Base-by-base conservation (phyloP, 2,329 filamentous ascomycete genomes). In the Knoxdaviesia capensis region DNA sequence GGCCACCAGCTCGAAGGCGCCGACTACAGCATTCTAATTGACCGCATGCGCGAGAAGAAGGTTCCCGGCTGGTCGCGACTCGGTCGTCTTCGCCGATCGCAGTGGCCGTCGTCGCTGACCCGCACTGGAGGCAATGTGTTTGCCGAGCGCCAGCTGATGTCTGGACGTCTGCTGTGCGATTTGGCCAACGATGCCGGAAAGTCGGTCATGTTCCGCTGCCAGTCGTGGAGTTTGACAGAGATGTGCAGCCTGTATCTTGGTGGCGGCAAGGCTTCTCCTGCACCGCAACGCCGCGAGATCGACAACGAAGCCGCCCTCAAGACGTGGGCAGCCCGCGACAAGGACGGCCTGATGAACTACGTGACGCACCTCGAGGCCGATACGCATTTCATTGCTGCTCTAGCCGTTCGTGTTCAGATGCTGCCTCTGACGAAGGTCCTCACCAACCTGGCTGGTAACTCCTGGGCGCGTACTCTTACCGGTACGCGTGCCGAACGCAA, bases 1-100 rank as follows among this genome's bases (percentile, higher is more conserved):
- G 90, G 90, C 8, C 88, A 98, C 57, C 81, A 93, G 52, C 70
- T 98, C n/a, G 90, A 98, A 57, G 90, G 93, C 52, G 86, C 94
- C 4, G 90, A 98, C 56, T 93, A 93, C 56, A 92, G 86, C 50
- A 77, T 94, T 44, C 65, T 98, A 7, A 66, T 98, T 30, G 93
- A 75, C 55, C 78, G 90, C 41, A 66, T 98, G 51, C 77, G 84
- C 47, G 83, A 93, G 54, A 87, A 81, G 60, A 96, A 88, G 59
- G 90, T 84, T 0, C 84, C 84, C 10, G 83, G 87, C 46, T 98
- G 90, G 88, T 92, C 93, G 48, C 77, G 88, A 28, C 81, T 98
- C 43, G 90, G 90, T 42, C 73, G 90, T 44, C 65, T 98, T 51
- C 82, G 82, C 59, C 77, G 87, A 49, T 69, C 71, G 5, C 71